Evolutionary conservation across 306 rosid species (phyloP).

Genomic region (Citrullus mucosospermus): DNA sequence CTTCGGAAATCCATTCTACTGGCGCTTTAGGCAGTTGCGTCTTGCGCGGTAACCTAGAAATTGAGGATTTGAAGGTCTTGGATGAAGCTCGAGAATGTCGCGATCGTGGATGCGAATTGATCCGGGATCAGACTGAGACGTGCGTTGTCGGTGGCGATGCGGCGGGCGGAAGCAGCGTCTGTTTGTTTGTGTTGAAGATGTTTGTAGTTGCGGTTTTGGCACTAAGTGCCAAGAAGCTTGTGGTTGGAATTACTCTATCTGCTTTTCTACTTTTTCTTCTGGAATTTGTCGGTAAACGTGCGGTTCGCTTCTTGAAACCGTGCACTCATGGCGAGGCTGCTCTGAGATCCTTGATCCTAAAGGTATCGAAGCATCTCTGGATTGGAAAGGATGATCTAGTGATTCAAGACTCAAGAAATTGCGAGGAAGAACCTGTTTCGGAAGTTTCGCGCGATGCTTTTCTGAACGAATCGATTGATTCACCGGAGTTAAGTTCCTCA

Average conservation of each 20-base stretch:
- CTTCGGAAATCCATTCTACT: background rate
- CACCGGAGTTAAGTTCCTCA: background rate
- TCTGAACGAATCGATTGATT: background rate
- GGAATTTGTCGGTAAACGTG: slow-evolving; percentile 34
- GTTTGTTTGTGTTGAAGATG: slow-evolving; percentile 17
- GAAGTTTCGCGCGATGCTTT: background rate
- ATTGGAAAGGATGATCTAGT: background rate
- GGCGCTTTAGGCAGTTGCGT: background rate
- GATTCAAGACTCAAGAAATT: background rate
- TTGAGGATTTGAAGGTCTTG: background rate
- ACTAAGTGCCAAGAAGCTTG: slow-evolving; percentile 31
- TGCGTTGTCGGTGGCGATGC: background rate
- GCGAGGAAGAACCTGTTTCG: background rate
- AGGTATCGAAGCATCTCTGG: background rate
- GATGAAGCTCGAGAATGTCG: background rate
- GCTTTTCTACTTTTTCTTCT: slow-evolving; percentile 52
- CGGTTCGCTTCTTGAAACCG: slow-evolving; percentile 19
- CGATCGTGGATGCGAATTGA: background rate
- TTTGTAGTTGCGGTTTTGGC: slow-evolving; percentile 27
- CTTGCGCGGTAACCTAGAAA: background rate
- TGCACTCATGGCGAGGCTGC: slow-evolving; percentile 5
- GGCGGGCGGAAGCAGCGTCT: background rate
- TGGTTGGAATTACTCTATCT: slow-evolving; percentile 48
- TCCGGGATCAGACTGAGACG: background rate
- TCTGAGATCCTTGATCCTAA: background rate